Base-by-base conservation (phyloP, 805 yeast species). In the Nakazawaea pomicola region DNA sequence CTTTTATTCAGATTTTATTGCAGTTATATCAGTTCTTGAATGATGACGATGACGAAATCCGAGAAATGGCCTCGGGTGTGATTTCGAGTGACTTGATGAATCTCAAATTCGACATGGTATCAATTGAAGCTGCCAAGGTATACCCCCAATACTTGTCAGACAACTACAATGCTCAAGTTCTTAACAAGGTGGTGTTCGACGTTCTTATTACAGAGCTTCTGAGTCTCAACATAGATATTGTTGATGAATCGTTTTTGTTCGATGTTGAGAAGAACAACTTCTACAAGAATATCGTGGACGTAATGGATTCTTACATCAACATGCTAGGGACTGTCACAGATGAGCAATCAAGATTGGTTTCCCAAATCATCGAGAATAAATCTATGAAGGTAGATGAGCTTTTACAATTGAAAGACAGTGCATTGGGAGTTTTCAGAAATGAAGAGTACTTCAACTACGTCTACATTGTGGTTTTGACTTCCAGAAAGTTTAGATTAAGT, bases 11-110 rank as follows among this genome's bases (percentile, higher is more conserved):
- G 11, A 38, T 40, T 4, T 17, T 46, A 6, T 38, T 54, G n/a
- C 38, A 47, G 6, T 38, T 70, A 1, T 66, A 65, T 44, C 53
- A 58, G 11, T 68, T 62, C 46, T 53, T 81, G 18, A 60, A 61
- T 39, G 95, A 87, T 57, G 95, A 86, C 51, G 91, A 83, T 49
- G 75, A 67, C 10, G 77, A 70, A 11, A 60, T 84, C 5, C 64
- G 95, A 43, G 57, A 60, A 1, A 14, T 50, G 2, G 72, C 85
- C 0, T 65, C 85, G 0, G 34, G 48, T 1, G 65, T 64, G 41
- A 54, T 79, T 14, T 54, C 68, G 2, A 28, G 44, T 3, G 44
- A 64, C 15, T 53, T 71, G 29, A 19, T 36, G 18, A 49, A 51
- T 0, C 39, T 53, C 1, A 46, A 44, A 1, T 24, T 36, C 6